Percentiles rank a stretch among this genome's conserved stretches.
Conservation (phyloP, 129 eudicot genomes). For the Deinandra increscens region DNA sequence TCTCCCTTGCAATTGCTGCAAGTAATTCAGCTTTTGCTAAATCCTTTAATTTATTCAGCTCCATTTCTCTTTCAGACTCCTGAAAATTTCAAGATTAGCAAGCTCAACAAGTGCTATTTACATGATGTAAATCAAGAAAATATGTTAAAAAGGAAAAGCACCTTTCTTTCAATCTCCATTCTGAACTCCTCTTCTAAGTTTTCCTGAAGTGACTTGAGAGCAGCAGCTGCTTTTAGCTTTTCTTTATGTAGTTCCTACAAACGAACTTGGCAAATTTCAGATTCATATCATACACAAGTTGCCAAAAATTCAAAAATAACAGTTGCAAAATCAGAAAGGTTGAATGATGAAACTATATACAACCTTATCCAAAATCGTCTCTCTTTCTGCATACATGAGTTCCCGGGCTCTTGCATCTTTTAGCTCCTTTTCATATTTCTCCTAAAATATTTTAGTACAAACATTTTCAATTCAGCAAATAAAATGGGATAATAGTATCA, state of each 20-base stretch:
- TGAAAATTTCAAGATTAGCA: constrained; percentile 36
- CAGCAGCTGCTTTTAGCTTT: constrained; percentile 88
- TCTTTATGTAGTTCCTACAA: constrained; percentile 79
- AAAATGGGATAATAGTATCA: constrained; percentile 4
- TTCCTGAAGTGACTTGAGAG: constrained; percentile 95
- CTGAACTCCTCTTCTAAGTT: constrained; percentile 69
- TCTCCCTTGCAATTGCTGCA: constrained; percentile 86
- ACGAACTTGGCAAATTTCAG: constrained; percentile 22
- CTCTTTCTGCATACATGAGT: constrained; percentile 99
- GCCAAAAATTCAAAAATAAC: constrained; percentile 1
- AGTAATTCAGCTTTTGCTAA: constrained; percentile 82
- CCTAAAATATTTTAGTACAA: constrained; percentile 45
- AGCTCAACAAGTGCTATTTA: constrained; percentile 5
- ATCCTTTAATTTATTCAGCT: constrained; percentile 67
- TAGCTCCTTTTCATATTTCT: constrained; percentile 83
- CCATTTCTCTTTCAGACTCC: constrained; percentile 67
- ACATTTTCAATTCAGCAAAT: background rate
- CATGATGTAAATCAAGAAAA: constrained; percentile 3
- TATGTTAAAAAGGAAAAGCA: constrained; percentile 17
- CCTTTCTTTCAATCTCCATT: constrained; percentile 85
- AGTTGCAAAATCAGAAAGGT: background rate
- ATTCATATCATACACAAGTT: constrained; percentile 10
- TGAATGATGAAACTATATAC: background rate
- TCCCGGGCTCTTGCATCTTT: constrained; percentile 94
- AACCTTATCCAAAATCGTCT: constrained; percentile 92